A percentile compares a stretch with the other conserved stretches of the same genome.
phyloP scores from a whole-genome alignment of 345 rosid genomes.

The Arabidopsis thaliana region DNA sequence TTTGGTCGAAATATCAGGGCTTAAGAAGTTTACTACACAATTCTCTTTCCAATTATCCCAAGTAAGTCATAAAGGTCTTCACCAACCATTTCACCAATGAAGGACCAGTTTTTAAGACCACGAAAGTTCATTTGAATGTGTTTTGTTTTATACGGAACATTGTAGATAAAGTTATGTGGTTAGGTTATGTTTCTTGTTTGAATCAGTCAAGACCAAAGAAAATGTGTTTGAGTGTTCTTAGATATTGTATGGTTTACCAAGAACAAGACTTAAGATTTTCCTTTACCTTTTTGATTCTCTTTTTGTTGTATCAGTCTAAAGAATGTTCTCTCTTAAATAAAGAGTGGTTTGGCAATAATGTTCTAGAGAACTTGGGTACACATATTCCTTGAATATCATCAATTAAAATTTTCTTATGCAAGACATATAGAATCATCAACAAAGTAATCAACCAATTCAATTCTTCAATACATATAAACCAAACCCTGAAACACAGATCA shows the following conservation, averaged over 20 bases:
- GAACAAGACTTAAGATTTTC: conserved; percentile 23
- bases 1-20: conserved; percentile 56
- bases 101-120: conserved; percentile 28
- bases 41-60: background rate
- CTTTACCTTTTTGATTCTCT: background rate
- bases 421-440: conserved; percentile 6
- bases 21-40: conserved; percentile 33
- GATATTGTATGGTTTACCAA: conserved; percentile 31
- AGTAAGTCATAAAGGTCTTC: conserved; percentile 29
- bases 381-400: background rate
- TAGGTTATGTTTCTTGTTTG: conserved; percentile 40
- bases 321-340: conserved; percentile 8
- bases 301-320: conserved; percentile 23
- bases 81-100: conserved; percentile 13
- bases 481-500: conserved; percentile 20
- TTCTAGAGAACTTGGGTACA: background rate
- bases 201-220: conserved; percentile 1
- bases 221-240: conserved; percentile 27
- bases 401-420: background rate
- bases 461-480: background rate
- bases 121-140: conserved; percentile 37
- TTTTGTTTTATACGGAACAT: conserved; percentile 31
- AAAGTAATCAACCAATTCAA: background rate
- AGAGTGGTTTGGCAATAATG: background rate
- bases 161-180: conserved; percentile 43